Evolutionary conservation across 257 asterid species (phyloP), one percentile per base, ranked within the genome.

Genomic region (Avicennia marina): DNA sequence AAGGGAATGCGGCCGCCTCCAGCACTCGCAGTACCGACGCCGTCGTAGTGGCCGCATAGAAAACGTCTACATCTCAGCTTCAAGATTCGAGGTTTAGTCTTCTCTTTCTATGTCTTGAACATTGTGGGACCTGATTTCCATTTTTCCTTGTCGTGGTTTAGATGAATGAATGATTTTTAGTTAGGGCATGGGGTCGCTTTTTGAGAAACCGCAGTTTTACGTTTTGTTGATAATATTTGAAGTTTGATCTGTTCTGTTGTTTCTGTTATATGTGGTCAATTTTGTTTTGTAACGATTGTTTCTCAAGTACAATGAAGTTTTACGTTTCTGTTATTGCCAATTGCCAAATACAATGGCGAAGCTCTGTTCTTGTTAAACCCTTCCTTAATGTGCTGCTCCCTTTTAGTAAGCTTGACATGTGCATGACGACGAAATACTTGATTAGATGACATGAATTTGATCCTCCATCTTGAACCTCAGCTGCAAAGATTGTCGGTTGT

Each of bases 1-100:
- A 82, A 53, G 86, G 90, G 0, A 82, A 82, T 70, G 90, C 90
- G 33, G 90, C 74, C 27, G 86, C n/a, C n/a, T n/a, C 79, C 2
- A 86, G 90, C 0, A 86, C 79, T 8, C 84, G 90, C 9, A 86
- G 90, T 8, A 69, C 76, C 27, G 90, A 82, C 33, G 62, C 78
- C 51, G 60, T 82, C 49, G 90, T 82, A 4, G 84, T 82, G 36
- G 90, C 82, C 42, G 86, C 79, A 20, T 86, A 82, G 59, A 82
- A 82, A 69, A 82, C 79, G 70, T 82, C 90, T 12, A 72, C 86
- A 4, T 86, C 90, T 17, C 78, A 82, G 63, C 83, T 82, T 54
- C 90, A 82, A 50, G 90, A 82, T 34, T 75, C 89, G 15, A 78
- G 89, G 89, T 78, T 41, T 13, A 11, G 4, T 41, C 44, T n/a